Percentiles rank a stretch among this genome's conserved stretches.
phyloP scores from a whole-genome alignment of 495 filamentous ascomycete genomes.

The Cercophora samala region DNA sequence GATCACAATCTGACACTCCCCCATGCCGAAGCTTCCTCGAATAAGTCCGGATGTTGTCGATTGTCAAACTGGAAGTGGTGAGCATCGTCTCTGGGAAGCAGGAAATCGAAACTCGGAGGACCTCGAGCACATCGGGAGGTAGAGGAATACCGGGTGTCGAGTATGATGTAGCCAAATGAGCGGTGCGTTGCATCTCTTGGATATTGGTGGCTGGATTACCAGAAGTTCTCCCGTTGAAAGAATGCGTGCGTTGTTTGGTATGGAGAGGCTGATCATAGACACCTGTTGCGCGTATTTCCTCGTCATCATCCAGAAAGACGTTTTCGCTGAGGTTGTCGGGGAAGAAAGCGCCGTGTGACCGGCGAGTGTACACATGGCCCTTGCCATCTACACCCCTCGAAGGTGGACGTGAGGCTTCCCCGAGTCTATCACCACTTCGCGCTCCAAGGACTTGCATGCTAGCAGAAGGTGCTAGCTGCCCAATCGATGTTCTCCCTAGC shows the following conservation, averaged over 20 bases:
- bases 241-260: neutral
- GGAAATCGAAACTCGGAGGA: slow-evolving; percentile 37
- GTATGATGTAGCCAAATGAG: neutral
- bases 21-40: slow-evolving; percentile 41
- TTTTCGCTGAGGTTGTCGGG: neutral
- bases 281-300: neutral
- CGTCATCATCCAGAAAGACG: slow-evolving; percentile 1
- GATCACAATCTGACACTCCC: neutral
- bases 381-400: slow-evolving; percentile 10
- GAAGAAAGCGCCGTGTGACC: slow-evolving; percentile 2
- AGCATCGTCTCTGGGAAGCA: slow-evolving; percentile 50
- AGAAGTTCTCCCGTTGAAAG: neutral
- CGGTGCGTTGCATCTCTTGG: neutral
- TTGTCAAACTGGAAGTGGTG: slow-evolving; percentile 41
- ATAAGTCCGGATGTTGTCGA: slow-evolving; percentile 47
- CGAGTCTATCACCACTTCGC: slow-evolving; percentile 21
- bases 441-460: slow-evolving; percentile 15
- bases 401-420: slow-evolving; percentile 25
- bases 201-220: neutral
- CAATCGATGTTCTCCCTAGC: neutral
- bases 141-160: slow-evolving; percentile 33
- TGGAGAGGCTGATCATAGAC: neutral
- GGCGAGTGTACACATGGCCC: neutral
- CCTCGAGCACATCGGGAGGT: slow-evolving; percentile 42
- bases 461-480: neutral